Conservation (phyloP, 805 yeast species). For the Yamadazyma philogaea region DNA sequence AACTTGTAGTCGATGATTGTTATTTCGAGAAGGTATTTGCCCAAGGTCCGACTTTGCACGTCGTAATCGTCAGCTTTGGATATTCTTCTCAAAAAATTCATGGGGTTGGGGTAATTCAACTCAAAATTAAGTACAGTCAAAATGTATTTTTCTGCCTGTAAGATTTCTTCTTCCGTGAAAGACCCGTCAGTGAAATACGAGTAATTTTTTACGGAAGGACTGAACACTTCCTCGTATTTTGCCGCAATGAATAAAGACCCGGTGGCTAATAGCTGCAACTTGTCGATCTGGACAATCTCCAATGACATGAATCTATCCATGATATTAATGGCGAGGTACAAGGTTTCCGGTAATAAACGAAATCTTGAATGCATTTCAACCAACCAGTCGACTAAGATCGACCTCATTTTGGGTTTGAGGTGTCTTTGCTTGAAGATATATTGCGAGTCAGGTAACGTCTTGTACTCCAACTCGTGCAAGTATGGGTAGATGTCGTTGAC, state of each 20-base stretch:
- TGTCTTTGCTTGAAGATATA: constrained; percentile 63
- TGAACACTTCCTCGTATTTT: constrained; percentile 86
- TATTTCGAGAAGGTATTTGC: constrained; percentile 79
- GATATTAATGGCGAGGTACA: constrained; percentile 75
- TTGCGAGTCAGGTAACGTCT: constrained; percentile 70
- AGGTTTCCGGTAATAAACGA: constrained; percentile 79
- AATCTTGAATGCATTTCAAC: constrained; percentile 85
- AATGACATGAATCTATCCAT: constrained; percentile 84
- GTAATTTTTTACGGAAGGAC: constrained; percentile 81
- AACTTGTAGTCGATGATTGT: constrained; percentile 73
- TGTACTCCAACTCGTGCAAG: constrained; percentile 65
- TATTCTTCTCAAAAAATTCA: constrained; percentile 83
- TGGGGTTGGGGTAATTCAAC: constrained; percentile 82
- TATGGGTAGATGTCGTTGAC: constrained; percentile 83
- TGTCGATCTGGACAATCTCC: constrained; percentile 71
- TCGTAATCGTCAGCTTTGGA: constrained; percentile 91
- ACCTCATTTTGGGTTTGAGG: constrained; percentile 77
- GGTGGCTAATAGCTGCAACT: constrained; percentile 81
- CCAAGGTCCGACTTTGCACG: constrained; percentile 76
- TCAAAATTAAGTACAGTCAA: constrained; percentile 70
- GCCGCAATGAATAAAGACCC: constrained; percentile 87
- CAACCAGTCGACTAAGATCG: constrained; percentile 90
- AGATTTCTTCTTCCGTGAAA: constrained; percentile 73
- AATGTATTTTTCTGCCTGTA: constrained; percentile 78
- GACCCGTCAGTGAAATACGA: constrained; percentile 88